Evolutionary conservation across 2,329 filamentous ascomycete genomes (phyloP).

Genomic region (Pezicula rhizophila): DNA sequence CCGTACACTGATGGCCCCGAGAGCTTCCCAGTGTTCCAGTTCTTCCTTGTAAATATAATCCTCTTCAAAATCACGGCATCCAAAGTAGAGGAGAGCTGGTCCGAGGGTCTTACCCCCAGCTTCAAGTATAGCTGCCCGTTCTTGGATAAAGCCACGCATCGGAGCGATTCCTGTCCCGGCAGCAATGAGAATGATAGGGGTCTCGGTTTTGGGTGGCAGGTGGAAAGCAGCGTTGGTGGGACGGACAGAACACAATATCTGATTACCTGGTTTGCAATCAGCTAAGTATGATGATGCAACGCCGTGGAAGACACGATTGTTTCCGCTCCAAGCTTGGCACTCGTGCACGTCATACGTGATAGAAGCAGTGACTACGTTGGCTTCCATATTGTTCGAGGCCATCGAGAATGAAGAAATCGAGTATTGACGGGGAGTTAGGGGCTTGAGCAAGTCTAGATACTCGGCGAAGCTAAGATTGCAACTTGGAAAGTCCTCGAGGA

Average conservation of each 20-base stretch:
- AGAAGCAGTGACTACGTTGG: conserved; percentile 23
- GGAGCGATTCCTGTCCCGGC: conserved; percentile 27
- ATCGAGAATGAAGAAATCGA: conserved; percentile 64
- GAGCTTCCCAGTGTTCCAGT: background rate
- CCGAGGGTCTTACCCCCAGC: background rate
- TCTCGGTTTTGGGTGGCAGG: conserved; percentile 19
- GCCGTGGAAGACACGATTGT: conserved; percentile 19
- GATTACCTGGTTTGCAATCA: conserved; percentile 30
- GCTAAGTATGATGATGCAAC: conserved; percentile 44
- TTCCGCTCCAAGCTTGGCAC: conserved; percentile 23
- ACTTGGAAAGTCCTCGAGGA: conserved; percentile 58
- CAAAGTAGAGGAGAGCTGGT: background rate
- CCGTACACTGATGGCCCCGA: background rate
- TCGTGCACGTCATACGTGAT: conserved; percentile 29
- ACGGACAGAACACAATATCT: conserved; percentile 32
- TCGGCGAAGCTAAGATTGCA: conserved; percentile 56
- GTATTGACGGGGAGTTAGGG: conserved; percentile 75
- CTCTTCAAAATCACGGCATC: background rate
- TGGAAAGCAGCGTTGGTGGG: conserved; percentile 30
- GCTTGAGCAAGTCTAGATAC: conserved; percentile 69
- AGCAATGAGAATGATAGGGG: conserved; percentile 27
- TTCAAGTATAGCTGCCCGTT: conserved; percentile 14
- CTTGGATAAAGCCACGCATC: conserved; percentile 22
- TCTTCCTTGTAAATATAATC: background rate
- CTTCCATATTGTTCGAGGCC: background rate